A percentile compares a stretch with the other conserved stretches of the same genome.
Evolutionary conservation across 495 filamentous ascomycete genomes (phyloP).

Genomic region (Hypoxylon perforatum): DNA sequence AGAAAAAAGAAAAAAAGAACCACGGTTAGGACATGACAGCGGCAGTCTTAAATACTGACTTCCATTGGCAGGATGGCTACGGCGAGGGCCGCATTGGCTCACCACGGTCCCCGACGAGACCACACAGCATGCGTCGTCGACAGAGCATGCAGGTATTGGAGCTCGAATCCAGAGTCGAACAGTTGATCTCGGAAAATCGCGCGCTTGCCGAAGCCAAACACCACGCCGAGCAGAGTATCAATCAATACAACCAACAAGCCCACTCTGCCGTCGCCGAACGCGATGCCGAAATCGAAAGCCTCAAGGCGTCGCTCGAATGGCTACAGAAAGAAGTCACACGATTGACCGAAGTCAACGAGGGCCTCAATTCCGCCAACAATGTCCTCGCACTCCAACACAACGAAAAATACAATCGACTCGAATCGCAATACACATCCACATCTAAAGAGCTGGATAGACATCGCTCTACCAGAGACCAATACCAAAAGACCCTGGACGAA

Average conservation of each 20-base stretch:
- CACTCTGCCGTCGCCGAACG: conserved; percentile 66
- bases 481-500: conserved; percentile 74
- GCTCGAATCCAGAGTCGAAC: conserved; percentile 77
- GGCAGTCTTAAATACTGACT: conserved; percentile 33
- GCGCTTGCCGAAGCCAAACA: conserved; percentile 76
- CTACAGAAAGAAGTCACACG: conserved; percentile 81
- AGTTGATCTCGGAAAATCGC: conserved; percentile 83
- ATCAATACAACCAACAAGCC: conserved; percentile 55
- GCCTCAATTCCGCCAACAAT: conserved; percentile 75
- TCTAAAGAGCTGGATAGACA: conserved; percentile 72
- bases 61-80: conserved; percentile 79
- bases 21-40: conserved; percentile 28
- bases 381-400: conserved; percentile 74
- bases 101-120: conserved; percentile 92
- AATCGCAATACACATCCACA: conserved; percentile 65
- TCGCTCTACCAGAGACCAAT: conserved; percentile 66
- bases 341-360: conserved; percentile 78
- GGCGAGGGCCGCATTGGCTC: conserved; percentile 89
- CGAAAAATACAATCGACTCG: conserved; percentile 68
- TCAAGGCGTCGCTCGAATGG: conserved; percentile 79
- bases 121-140: conserved; percentile 92
- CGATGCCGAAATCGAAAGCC: conserved; percentile 83
- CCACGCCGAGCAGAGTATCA: conserved; percentile 66
- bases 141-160: conserved; percentile 97
- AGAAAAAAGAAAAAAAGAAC: background rate